Evolutionary conservation across 2,329 filamentous ascomycete genomes (phyloP).

Genomic region (Nemania diffusa): DNA sequence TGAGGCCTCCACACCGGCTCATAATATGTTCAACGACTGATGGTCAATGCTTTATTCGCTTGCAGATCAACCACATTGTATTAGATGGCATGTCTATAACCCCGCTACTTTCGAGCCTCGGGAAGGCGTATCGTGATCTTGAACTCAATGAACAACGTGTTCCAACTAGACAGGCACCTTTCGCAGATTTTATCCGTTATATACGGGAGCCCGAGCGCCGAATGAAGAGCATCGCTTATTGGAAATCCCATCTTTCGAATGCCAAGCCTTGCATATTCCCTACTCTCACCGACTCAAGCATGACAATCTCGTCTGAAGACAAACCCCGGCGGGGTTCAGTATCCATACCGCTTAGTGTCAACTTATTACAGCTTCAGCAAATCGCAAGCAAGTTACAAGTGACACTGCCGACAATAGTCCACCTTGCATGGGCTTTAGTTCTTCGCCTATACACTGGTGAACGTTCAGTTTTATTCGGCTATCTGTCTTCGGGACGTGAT

Average conservation of each 20-base stretch:
- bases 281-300: neutral
- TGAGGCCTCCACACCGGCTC: too few relatives aligned
- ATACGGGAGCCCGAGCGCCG: too few relatives aligned
- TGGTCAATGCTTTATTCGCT: too few relatives aligned
- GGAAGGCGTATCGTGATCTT: too few relatives aligned
- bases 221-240: too few relatives aligned
- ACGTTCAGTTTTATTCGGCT: slow-evolving; percentile 1
- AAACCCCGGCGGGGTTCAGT: neutral
- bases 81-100: too few relatives aligned
- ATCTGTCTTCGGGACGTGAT: slow-evolving; percentile 8
- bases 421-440: slow-evolving; percentile 9
- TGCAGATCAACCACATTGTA: too few relatives aligned
- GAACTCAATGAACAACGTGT: too few relatives aligned
- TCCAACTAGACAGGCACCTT: too few relatives aligned
- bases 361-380: neutral
- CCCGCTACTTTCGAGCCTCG: too few relatives aligned
- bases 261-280: neutral
- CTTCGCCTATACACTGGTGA: neutral
- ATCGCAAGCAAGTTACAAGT: neutral
- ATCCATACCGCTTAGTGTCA: neutral
- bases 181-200: too few relatives aligned
- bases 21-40: too few relatives aligned
- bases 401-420: slow-evolving; percentile 5
- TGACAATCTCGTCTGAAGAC: neutral
- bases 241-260: neutral